Conservation (phyloP, 805 yeast genomes). For the Groenewaldozyma tartarivorans region DNA sequence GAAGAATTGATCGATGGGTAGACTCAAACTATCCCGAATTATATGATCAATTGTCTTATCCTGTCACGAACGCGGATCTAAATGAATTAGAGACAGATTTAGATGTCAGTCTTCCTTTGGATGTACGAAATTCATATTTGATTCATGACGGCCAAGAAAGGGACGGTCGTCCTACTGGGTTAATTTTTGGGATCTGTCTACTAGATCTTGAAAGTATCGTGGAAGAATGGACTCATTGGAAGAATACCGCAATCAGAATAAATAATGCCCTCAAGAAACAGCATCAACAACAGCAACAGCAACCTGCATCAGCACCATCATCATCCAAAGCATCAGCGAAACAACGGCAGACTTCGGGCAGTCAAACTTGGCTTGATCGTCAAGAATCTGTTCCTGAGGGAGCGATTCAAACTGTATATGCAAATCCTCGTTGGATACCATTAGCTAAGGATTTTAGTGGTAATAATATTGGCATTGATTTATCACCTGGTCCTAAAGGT, state of each 20-base stretch:
- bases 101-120: conserved; percentile 62
- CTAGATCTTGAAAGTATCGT: conserved; percentile 74
- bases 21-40: conserved; percentile 71
- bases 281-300: conserved; percentile 6
- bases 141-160: conserved; percentile 88
- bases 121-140: conserved; percentile 69
- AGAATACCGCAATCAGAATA: conserved; percentile 32
- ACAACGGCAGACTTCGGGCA: background rate
- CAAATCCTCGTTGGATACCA: conserved; percentile 92
- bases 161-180: conserved; percentile 64
- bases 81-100: conserved; percentile 77
- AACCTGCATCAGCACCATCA: conserved; percentile 8
- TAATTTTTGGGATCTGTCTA: conserved; percentile 71
- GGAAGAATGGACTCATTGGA: conserved; percentile 79
- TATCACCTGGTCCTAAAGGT: conserved; percentile 73
- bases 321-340: background rate
- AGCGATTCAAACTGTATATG: conserved; percentile 62
- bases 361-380: conserved; percentile 28
- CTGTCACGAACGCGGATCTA: conserved; percentile 74
- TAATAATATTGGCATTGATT: conserved; percentile 83
- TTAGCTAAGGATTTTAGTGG: conserved; percentile 81
- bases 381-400: conserved; percentile 73
- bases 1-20: conserved; percentile 80
- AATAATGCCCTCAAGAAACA: conserved; percentile 11
- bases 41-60: conserved; percentile 63